A percentile compares a stretch with the other conserved stretches of the same genome.
These are phyloP conservation scores for Diutina neorugosa DNA, from an alignment of 1,139 yeast species.

Conservation along the genomic window DNA sequence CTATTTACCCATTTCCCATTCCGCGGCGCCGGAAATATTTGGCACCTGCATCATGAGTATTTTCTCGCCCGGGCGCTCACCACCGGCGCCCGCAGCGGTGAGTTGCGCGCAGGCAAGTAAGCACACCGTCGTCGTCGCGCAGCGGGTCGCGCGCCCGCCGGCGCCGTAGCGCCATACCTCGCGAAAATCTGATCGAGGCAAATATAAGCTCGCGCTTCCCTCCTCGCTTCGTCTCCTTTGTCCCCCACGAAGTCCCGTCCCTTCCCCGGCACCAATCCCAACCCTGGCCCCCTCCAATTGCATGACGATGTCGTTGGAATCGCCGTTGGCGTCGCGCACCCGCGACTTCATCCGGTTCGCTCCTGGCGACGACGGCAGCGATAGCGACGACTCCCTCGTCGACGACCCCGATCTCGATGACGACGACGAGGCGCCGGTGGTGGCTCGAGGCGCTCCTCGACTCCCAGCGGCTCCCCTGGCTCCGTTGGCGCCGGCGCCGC, in stretches of 20 bases:
- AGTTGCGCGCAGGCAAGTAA: background rate
- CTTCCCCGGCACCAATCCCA: background rate
- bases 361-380: background rate
- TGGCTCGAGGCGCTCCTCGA: background rate
- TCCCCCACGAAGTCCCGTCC: too few relatives aligned
- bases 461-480: too few relatives aligned
- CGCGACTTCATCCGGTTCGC: background rate
- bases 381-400: background rate
- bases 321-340: background rate
- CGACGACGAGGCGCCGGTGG: too few relatives aligned
- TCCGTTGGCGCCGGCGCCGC: background rate
- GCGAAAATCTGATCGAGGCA: background rate
- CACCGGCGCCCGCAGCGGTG: background rate
- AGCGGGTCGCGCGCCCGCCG: background rate
- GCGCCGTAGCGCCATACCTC: background rate
- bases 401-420: slow-evolving; percentile 3
- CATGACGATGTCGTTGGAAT: background rate
- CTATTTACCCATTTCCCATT: slow-evolving; percentile 3
- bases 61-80: background rate
- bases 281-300: background rate
- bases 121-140: background rate
- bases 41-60: slow-evolving; percentile 1
- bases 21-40: background rate
- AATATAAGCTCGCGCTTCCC: background rate
- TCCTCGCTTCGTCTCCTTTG: background rate